Evolutionary conservation across 257 asterid genomes (phyloP), one percentile per base, ranked within the genome.

Genomic region (Striga asiatica): DNA sequence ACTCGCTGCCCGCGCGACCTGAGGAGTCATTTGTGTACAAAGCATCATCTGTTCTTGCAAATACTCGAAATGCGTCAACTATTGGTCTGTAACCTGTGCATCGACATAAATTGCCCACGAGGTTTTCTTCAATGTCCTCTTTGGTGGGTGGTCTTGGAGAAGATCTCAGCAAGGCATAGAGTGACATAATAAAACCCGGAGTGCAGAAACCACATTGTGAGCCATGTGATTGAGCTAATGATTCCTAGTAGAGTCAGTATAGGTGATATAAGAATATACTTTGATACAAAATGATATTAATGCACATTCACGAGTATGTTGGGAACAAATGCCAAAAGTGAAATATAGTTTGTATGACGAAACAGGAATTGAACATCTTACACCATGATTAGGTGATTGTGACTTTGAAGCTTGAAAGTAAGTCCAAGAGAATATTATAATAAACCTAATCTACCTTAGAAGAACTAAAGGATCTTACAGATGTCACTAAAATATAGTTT

Each of bases 131-230:
- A 35, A 91, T 87, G 54, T 77, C 89, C 67, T 73, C 84, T 68
- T 82, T 76, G 39, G 82, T 80, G 23, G 98, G 98, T 35, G 78
- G 79, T 58, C 74, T 78, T 37, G 54, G 67, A 29, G 84, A 76
- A 50, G 98, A 91, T 62, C 98, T 76, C 34, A 91, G 68, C 31
- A 91, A 73, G 57, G 95, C 95, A 60, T 87, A 91, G 93, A 91
- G 82, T 65, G 98, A 91, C 95, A 91, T 91, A 39, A 87, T 58
- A 60, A 91, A 91, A 68, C 98, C 98, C 62, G 98, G 98, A 51
- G 96, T 91, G 75, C 98, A 91, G 67, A 87, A 91, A 48, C 98
- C 98, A 52, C 98, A 91, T 61, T 91, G 98, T 11, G 98, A 87
- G 56, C 96, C 98, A 74, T 91, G 98, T 38, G 88, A 66, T 7